Conservation (phyloP, 2,329 filamentous ascomycete genomes). For the Orbilia javanica region DNA sequence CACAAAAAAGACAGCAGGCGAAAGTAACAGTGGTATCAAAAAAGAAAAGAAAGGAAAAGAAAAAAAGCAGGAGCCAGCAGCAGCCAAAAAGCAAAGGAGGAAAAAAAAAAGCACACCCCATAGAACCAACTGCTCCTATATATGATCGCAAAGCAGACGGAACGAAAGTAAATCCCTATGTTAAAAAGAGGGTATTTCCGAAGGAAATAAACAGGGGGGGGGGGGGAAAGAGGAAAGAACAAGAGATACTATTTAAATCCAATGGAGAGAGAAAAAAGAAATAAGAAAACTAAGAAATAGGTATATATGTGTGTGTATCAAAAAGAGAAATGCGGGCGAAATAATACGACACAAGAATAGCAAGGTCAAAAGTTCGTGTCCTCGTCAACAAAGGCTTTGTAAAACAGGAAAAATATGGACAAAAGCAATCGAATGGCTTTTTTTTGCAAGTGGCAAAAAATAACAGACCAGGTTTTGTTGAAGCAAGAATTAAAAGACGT, state of each 20-base stretch:
- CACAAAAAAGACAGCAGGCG: slow-evolving; percentile 5
- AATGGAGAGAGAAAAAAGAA: background rate
- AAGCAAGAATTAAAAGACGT: slow-evolving; percentile 26
- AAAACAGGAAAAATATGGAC: background rate
- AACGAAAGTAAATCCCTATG: slow-evolving; percentile 20
- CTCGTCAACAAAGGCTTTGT: slow-evolving; percentile 32
- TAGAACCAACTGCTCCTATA: slow-evolving; percentile 45
- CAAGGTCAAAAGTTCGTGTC: slow-evolving; percentile 29
- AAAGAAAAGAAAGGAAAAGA: too few species aligned
- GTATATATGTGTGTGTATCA: slow-evolving; percentile 42
- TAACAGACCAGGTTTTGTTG: background rate
- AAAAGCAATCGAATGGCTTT: slow-evolving; percentile 39
- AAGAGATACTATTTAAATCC: background rate
- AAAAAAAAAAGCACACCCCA: slow-evolving; percentile 13
- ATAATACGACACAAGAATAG: slow-evolving; percentile 15
- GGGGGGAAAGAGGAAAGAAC: background rate
- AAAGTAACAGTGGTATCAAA: slow-evolving; percentile 42
- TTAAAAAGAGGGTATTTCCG: slow-evolving; percentile 44
- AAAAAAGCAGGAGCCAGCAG: too few species aligned
- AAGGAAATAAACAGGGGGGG: too few species aligned
- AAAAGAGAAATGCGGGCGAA: background rate
- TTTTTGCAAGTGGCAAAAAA: slow-evolving; percentile 30
- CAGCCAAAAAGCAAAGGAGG: slow-evolving; percentile 1
- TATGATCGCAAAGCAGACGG: slow-evolving; percentile 16
- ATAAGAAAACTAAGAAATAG: slow-evolving; percentile 23